Base-by-base conservation (phyloP, 331 rosid genomes). In the Arachis monticola region DNA sequence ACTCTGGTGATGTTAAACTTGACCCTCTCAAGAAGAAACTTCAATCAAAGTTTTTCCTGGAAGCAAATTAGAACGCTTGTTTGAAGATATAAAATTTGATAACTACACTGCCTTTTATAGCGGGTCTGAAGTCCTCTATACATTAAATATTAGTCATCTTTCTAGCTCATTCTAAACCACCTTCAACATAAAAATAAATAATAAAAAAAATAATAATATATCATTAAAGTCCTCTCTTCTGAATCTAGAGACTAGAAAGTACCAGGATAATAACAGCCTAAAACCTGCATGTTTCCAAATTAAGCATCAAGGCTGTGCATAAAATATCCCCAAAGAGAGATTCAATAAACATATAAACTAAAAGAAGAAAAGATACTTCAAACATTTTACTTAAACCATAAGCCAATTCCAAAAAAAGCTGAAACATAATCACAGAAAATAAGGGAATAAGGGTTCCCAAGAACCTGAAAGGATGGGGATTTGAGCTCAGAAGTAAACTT, bases 361-460 rank as follows among this genome's bases (percentile, higher is more conserved):
- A 38, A 38, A 69, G 32, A 30, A 31, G 41, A 66, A 67, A 22
- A 41, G 38, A 30, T 7, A 52, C 62, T 52, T 41, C 48, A n/a
- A 45, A 70, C 77, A 77, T 0, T 46, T 14, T 14, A 63, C 41
- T 13, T 35, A 45, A 67, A 61, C 64, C 32, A 48, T 47, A 60
- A 69, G 55, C 57, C 35, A 50, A 22, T 3, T 13, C 41, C 41
- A 38, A 5, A 55, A 60, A 22, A 30, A 62, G 44, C 27, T 32
- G 41, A 60, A 61, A 53, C 1, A 67, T 11, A 52, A 56, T 45
- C 47, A 22, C 41, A 53, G 46, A n/a, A 38, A 46, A 35, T 40
- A 70, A 14, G 8, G 66, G 71, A 70, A 50, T 8, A 58, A 64
- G 75, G 70, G 77, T 13, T 79, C 57, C 64, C 67, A 48, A 31